Conservation (phyloP, 495 filamentous ascomycete genomes). For the Astrothelium subdiscretum region DNA sequence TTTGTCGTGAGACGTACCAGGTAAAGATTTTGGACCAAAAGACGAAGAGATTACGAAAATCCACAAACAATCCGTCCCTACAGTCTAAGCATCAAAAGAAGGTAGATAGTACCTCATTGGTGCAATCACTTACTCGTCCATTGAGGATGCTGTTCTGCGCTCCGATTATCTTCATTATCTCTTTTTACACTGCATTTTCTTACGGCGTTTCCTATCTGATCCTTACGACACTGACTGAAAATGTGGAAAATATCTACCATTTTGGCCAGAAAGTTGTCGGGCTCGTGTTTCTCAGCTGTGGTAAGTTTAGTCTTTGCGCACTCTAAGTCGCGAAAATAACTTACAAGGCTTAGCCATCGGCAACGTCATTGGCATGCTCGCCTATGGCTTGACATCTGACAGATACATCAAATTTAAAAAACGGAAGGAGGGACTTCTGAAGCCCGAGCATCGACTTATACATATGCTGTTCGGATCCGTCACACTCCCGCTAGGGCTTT, state of each 20-base stretch:
- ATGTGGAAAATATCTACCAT: slow-evolving; percentile 36
- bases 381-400: slow-evolving; percentile 5
- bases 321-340: slow-evolving; percentile 2
- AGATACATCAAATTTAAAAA: slow-evolving; percentile 23
- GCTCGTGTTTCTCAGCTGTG: slow-evolving; percentile 35
- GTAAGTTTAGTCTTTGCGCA: too few relatives aligned
- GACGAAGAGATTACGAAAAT: neutral
- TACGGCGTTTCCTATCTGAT: slow-evolving; percentile 46
- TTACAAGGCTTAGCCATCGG: slow-evolving; percentile 36
- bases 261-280: slow-evolving; percentile 37
- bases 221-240: slow-evolving; percentile 40
- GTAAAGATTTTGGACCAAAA: slow-evolving; percentile 9
- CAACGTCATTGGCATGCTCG: slow-evolving; percentile 30
- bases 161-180: slow-evolving; percentile 37
- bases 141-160: slow-evolving; percentile 36
- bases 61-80: neutral
- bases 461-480: slow-evolving; percentile 27
- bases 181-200: slow-evolving; percentile 37
- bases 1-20: slow-evolving; percentile 20
- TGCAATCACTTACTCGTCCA: slow-evolving; percentile 36
- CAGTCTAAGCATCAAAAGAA: neutral
- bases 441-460: slow-evolving; percentile 38
- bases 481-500: neutral
- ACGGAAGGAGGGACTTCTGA: slow-evolving; percentile 11
- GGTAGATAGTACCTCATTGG: slow-evolving; percentile 6